These are phyloP conservation scores for Pelargonium nanum DNA, from an alignment of 345 rosid species.

Conservation along the genomic window DNA sequence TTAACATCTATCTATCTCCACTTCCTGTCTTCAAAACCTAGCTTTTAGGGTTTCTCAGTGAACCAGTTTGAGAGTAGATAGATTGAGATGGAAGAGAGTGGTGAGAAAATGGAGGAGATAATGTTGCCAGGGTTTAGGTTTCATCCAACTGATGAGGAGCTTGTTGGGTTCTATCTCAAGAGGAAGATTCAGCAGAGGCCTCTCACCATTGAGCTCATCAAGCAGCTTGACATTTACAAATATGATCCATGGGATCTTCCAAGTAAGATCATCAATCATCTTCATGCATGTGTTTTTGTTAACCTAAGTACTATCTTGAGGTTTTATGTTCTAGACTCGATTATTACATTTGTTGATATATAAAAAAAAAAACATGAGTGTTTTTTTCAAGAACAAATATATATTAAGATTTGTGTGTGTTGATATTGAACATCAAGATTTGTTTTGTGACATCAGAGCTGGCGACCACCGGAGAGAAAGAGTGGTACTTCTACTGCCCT, in stretches of 20 bases:
- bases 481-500: slow-evolving; percentile 89
- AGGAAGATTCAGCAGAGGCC: slow-evolving; percentile 68
- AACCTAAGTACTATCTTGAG: no score
- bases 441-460: slow-evolving; percentile 55
- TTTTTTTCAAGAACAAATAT: no score
- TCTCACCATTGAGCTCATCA: slow-evolving; percentile 73
- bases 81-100: slow-evolving; percentile 33
- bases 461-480: slow-evolving; percentile 73
- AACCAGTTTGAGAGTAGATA: background rate
- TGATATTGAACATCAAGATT: no score
- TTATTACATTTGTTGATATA: no score
- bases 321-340: no score
- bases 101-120: slow-evolving; percentile 52
- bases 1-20: no score
- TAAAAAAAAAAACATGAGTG: no score
- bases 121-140: slow-evolving; percentile 89
- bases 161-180: slow-evolving; percentile 80
- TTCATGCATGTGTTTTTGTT: no score
- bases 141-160: slow-evolving; percentile 93
- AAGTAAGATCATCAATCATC: slow-evolving; percentile 45
- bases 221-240: slow-evolving; percentile 85
- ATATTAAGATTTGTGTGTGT: no score
- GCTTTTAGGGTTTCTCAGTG: no score
- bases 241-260: slow-evolving; percentile 98
- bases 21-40: no score